Percentiles rank a stretch among this genome's conserved stretches.
These are phyloP conservation scores for Acacia confusa DNA, from an alignment of 306 rosid species.

Conservation along the genomic window DNA sequence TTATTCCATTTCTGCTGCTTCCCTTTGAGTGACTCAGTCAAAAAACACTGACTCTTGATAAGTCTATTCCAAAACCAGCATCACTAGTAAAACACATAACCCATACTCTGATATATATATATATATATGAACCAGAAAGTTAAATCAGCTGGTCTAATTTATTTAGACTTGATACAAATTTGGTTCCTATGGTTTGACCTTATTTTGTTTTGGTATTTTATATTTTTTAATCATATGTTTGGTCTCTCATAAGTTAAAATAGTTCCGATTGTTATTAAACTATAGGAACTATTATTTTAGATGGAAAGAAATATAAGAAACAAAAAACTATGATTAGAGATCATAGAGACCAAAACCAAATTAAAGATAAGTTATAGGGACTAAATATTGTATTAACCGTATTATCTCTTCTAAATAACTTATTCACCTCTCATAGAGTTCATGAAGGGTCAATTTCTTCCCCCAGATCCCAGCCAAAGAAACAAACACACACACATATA, in stretches of 20 bases:
- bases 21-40: not conserved
- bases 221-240: too few species aligned
- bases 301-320: too few species aligned
- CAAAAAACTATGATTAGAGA: too few species aligned
- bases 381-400: too few species aligned
- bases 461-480: constrained; percentile 34
- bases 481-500: not conserved
- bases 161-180: not conserved
- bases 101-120: not conserved
- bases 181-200: too few species aligned
- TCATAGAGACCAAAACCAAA: too few species aligned
- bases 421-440: not conserved
- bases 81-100: constrained; percentile 23
- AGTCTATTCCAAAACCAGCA: constrained; percentile 51
- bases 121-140: constrained; percentile 13
- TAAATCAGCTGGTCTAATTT: not conserved
- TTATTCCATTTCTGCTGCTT: not conserved
- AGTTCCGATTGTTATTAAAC: too few species aligned
- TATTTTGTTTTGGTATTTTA: too few species aligned
- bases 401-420: not conserved
- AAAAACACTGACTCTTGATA: constrained; percentile 2
- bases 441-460: constrained; percentile 58
- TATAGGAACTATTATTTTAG: too few species aligned
- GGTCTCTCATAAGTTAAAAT: too few species aligned
- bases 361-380: too few species aligned